A percentile compares a stretch with the other conserved stretches of the same genome.
phyloP scores from a whole-genome alignment of 306 rosid genomes.

The Quercus wislizeni region DNA sequence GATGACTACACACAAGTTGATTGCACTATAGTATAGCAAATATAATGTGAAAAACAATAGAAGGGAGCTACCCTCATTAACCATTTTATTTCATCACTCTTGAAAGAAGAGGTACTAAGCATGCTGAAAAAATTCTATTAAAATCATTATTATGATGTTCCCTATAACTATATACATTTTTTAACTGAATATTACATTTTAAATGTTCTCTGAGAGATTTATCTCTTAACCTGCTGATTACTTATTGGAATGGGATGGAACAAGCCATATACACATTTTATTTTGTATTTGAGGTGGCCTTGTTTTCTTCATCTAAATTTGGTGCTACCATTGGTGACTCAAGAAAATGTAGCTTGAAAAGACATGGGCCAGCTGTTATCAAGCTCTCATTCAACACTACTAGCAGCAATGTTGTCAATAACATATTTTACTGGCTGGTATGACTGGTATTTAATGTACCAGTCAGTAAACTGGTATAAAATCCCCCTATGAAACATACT shows the following conservation, averaged over 20 bases:
- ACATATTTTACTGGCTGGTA: no score
- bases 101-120: background rate
- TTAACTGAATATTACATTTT: background rate
- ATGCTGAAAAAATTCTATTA: background rate
- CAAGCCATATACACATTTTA: background rate
- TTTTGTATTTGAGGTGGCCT: background rate
- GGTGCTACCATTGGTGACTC: background rate
- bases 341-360: background rate
- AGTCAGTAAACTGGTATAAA: no score
- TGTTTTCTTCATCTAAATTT: background rate
- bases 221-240: background rate
- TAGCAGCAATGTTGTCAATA: no score
- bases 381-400: background rate
- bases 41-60: background rate
- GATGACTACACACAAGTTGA: constrained; percentile 1
- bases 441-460: no score
- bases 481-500: no score
- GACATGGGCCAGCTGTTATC: background rate
- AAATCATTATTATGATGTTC: background rate
- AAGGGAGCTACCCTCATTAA: background rate
- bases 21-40: background rate
- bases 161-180: background rate
- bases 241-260: background rate
- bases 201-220: background rate
- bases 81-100: background rate